phyloP scores from a whole-genome alignment of 2,329 filamentous ascomycete species.

The Uncinocarpus reesii region DNA sequence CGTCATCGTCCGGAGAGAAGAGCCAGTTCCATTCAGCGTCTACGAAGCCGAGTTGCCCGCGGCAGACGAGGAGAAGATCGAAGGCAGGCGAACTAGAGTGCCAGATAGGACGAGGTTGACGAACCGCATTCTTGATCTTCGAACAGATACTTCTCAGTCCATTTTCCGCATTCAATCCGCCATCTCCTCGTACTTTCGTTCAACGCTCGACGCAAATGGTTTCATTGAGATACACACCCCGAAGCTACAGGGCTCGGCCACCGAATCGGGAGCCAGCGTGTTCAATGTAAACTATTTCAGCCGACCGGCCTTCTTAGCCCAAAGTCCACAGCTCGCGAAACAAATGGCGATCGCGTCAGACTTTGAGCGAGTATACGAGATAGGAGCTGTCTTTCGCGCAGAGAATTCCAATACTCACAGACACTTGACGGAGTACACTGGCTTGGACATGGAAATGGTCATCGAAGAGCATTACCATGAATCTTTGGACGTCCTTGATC shows the following conservation, averaged over 20 bases:
- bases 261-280: conserved; percentile 82
- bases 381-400: conserved; percentile 81
- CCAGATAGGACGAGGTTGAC: conserved; percentile 62
- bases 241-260: conserved; percentile 80
- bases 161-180: conserved; percentile 80
- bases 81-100: conserved; percentile 51
- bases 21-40: conserved; percentile 57
- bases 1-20: conserved; percentile 50
- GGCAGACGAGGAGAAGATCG: conserved; percentile 45
- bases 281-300: conserved; percentile 91
- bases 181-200: conserved; percentile 69
- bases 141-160: conserved; percentile 75
- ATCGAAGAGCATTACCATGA: conserved; percentile 86
- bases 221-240: conserved; percentile 94
- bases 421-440: conserved; percentile 89
- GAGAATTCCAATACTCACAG: conserved; percentile 94
- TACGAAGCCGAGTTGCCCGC: conserved; percentile 57
- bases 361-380: conserved; percentile 80
- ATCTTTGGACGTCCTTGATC: conserved; percentile 66
- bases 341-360: conserved; percentile 87
- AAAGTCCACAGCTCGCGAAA: conserved; percentile 85
- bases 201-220: conserved; percentile 59
- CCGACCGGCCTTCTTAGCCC: conserved; percentile 74
- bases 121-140: conserved; percentile 72
- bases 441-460: conserved; percentile 84